These are phyloP conservation scores for Aspergillus biplanus DNA, from an alignment of 495 filamentous ascomycete genomes.

Conservation along the genomic window DNA sequence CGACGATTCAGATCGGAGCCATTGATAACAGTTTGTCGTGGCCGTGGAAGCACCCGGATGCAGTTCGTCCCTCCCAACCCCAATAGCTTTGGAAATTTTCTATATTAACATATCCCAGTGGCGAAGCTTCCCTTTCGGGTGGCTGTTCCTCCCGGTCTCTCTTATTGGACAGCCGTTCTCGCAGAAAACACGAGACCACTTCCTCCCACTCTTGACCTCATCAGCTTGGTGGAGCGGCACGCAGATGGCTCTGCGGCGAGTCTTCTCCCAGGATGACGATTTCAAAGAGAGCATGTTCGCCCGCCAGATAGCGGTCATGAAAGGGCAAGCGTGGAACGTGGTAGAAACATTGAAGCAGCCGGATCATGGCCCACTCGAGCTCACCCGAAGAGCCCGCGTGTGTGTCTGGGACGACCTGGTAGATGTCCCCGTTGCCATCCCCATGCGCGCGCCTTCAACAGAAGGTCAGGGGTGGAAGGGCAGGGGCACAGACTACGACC, in stretches of 20 bases:
- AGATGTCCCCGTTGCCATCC: constrained; percentile 91
- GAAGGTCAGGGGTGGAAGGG: constrained; percentile 70
- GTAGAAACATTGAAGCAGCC: constrained; percentile 92
- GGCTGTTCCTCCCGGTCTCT: constrained; percentile 96
- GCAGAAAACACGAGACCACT: constrained; percentile 87
- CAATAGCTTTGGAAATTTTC: neutral
- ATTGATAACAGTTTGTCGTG: constrained; percentile 98
- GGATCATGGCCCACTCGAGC: constrained; percentile 91
- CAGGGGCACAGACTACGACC: constrained; percentile 42
- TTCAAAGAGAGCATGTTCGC: constrained; percentile 99
- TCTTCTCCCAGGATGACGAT: constrained; percentile 90
- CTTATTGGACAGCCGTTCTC: constrained; percentile 96
- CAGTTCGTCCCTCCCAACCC: constrained; percentile 44
- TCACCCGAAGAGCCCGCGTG: constrained; percentile 86
- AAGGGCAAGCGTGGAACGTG: constrained; percentile 98
- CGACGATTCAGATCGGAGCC: constrained; percentile 79
- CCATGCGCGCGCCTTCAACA: constrained; percentile 75
- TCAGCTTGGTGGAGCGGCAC: constrained; percentile 97
- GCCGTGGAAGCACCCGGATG: constrained; percentile 99
- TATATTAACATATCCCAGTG: constrained; percentile 50
- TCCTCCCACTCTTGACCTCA: constrained; percentile 89
- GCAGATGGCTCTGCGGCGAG: constrained; percentile 76
- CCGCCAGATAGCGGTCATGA: constrained; percentile 96
- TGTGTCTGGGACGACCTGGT: constrained; percentile 99
- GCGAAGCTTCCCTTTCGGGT: constrained; percentile 95